These are phyloP conservation scores for Homolaphlyctis polyrhiza DNA, from an alignment of 371 early-diverging fungal genomes.

Conservation along the genomic window DNA sequence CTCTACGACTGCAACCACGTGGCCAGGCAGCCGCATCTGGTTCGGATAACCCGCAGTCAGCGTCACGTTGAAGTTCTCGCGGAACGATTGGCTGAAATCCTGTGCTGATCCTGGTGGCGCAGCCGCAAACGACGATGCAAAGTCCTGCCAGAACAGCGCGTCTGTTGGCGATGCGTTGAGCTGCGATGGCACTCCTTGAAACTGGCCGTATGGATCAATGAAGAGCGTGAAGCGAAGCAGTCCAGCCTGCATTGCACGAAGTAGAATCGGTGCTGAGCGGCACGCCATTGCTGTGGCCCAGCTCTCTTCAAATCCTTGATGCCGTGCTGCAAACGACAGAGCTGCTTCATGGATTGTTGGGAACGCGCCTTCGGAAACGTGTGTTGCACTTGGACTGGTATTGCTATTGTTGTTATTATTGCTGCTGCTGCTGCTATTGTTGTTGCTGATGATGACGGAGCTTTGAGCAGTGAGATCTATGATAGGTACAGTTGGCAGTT, in stretches of 20 bases:
- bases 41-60: constrained; percentile 1
- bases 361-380: neutral
- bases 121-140: neutral
- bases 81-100: constrained; percentile 6
- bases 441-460: neutral
- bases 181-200: constrained; percentile 1
- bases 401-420: neutral
- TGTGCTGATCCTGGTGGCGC: constrained; percentile 2
- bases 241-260: neutral
- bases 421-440: neutral
- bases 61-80: constrained; percentile 6
- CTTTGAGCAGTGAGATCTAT: neutral
- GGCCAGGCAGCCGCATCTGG: neutral
- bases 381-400: neutral
- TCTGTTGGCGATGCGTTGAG: neutral
- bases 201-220: constrained; percentile 2
- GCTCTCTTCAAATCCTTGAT: constrained; percentile 4
- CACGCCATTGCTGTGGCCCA: constrained; percentile 7
- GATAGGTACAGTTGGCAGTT: no score
- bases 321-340: constrained; percentile 1
- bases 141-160: constrained; percentile 4
- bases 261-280: neutral
- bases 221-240: constrained; percentile 4
- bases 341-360: neutral
- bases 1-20: neutral